Evolutionary conservation across 192 early-diverging fungal species (phyloP).

Genomic region (Chytriomyces sp.): DNA sequence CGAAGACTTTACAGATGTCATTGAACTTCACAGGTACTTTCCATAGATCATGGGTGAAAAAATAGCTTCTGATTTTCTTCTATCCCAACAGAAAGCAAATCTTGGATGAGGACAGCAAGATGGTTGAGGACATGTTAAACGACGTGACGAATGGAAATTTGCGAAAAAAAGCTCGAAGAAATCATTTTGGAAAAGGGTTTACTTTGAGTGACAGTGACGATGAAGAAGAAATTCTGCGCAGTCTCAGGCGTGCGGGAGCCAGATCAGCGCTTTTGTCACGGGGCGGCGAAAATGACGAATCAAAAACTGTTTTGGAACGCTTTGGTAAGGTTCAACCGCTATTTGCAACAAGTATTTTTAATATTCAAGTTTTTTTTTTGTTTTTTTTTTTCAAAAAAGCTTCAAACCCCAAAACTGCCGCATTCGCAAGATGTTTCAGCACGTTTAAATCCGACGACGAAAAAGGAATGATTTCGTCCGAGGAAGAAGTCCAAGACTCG

Average conservation of each 20-base stretch:
- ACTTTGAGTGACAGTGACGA: constrained; percentile 44
- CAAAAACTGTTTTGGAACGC: constrained; percentile 3
- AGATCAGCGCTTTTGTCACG: not conserved
- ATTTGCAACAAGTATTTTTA: not conserved
- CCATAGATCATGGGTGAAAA: constrained; percentile 8
- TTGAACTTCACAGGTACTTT: constrained; percentile 34
- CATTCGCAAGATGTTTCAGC: constrained; percentile 48
- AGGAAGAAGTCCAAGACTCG: constrained; percentile 26
- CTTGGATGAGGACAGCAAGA: constrained; percentile 35
- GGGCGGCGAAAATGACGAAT: constrained; percentile 23
- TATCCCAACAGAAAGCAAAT: constrained; percentile 33
- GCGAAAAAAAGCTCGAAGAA: constrained; percentile 36
- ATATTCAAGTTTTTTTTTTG: not conserved
- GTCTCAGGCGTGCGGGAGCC: constrained; percentile 24
- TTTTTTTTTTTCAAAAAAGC: constrained; percentile 17
- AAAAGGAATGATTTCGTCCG: constrained; percentile 29
- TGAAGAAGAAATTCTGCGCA: constrained; percentile 34
- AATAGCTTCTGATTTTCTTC: constrained; percentile 10
- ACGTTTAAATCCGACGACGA: constrained; percentile 17
- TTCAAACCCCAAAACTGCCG: constrained; percentile 40
- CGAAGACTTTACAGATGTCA: constrained; percentile 42
- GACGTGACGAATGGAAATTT: constrained; percentile 50
- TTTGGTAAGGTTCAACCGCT: constrained; percentile 4
- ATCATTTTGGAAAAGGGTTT: constrained; percentile 26
- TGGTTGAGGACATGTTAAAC: constrained; percentile 38